Percentiles rank a stretch among this genome's conserved stretches.
These are phyloP conservation scores for Paecilomyces variotii DNA, from an alignment of 2,329 filamentous ascomycete species.

Conservation along the genomic window DNA sequence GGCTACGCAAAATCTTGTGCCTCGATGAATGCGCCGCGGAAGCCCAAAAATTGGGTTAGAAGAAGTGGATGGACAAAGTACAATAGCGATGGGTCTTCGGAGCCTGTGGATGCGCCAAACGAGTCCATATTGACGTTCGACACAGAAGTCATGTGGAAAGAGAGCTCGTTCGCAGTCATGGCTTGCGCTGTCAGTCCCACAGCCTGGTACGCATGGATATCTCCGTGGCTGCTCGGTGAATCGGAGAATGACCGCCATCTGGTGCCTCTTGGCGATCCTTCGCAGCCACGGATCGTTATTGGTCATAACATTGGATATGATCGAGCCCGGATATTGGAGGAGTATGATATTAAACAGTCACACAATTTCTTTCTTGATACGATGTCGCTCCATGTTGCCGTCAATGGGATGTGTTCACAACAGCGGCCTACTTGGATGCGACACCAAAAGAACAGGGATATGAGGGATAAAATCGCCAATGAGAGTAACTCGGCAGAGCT, in stretches of 20 bases:
- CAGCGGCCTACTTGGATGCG: slow-evolving; percentile 97
- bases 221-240: slow-evolving; percentile 86
- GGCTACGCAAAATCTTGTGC: slow-evolving; percentile 67
- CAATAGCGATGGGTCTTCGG: slow-evolving; percentile 61
- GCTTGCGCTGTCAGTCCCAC: slow-evolving; percentile 84
- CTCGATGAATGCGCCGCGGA: slow-evolving; percentile 48
- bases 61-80: slow-evolving; percentile 95
- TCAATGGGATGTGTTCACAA: slow-evolving; percentile 97
- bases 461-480: slow-evolving; percentile 68
- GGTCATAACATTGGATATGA: slow-evolving; percentile 97
- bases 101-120: slow-evolving; percentile 66
- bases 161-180: slow-evolving; percentile 90
- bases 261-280: slow-evolving; percentile 75
- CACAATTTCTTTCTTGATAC: slow-evolving; percentile 87
- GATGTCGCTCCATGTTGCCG: slow-evolving; percentile 95
- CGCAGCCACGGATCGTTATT: slow-evolving; percentile 66
- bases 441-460: slow-evolving; percentile 80
- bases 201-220: slow-evolving; percentile 96
- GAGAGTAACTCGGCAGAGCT: slow-evolving; percentile 65
- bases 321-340: slow-evolving; percentile 76
- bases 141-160: slow-evolving; percentile 93
- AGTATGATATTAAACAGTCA: slow-evolving; percentile 77
- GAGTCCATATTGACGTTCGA: slow-evolving; percentile 85
- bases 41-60: slow-evolving; percentile 64
- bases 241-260: slow-evolving; percentile 69